Conservation (phyloP, 306 rosid species). For the Malus fusca region DNA sequence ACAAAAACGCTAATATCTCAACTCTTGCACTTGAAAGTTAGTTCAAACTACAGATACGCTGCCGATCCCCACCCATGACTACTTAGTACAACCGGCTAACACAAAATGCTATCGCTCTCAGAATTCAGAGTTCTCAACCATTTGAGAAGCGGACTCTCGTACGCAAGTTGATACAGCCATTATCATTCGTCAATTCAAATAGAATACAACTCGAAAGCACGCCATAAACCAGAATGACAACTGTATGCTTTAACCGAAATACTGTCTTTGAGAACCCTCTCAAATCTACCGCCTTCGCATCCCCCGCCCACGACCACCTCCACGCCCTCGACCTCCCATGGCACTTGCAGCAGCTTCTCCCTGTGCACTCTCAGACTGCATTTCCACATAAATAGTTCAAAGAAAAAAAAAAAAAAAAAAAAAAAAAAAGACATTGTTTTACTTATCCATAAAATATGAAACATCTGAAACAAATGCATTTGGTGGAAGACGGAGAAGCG, state of each 20-base stretch:
- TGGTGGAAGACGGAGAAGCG: no score
- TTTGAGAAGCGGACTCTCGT: not conserved
- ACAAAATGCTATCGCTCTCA: not conserved
- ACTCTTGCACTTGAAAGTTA: not conserved
- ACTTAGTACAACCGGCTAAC: not conserved
- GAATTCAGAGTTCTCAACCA: not conserved
- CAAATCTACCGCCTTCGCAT: conserved; percentile 62
- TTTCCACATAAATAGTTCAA: not conserved
- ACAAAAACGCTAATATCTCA: not conserved
- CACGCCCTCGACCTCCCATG: conserved; percentile 98
- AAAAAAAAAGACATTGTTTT: no score
- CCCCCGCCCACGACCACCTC: conserved; percentile 89
- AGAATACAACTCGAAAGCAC: not conserved
- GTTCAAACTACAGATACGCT: not conserved
- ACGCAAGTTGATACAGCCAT: not conserved
- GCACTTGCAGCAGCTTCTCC: conserved; percentile 99
- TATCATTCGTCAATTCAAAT: not conserved
- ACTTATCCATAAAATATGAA: no score
- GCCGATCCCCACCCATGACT: not conserved
- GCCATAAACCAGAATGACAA: not conserved
- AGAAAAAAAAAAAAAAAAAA: no score
- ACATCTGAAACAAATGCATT: no score
- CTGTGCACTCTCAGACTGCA: conserved; percentile 98
- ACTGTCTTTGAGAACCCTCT: not conserved
- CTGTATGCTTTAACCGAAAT: not conserved